phyloP scores from a whole-genome alignment of 306 rosid genomes.

The Quercus dentata region DNA sequence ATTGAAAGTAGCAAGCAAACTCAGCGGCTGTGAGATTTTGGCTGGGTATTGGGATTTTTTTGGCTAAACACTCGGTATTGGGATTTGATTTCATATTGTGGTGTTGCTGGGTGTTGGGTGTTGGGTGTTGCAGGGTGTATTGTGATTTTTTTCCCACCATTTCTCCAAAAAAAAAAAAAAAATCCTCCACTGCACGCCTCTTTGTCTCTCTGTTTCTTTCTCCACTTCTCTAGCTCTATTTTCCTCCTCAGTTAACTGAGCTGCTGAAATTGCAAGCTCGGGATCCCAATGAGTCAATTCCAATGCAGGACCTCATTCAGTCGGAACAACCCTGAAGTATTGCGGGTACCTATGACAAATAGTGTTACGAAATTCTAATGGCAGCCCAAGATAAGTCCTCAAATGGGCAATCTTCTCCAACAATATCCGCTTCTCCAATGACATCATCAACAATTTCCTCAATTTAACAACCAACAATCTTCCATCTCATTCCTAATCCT shows the following conservation, averaged over 20 bases:
- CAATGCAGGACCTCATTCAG: constrained; percentile 73
- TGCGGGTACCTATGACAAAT: constrained; percentile 79
- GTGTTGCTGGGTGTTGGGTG: too few relatives aligned
- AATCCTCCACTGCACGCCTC: too few relatives aligned
- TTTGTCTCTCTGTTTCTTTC: too few relatives aligned
- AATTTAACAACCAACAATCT: constrained; percentile 63
- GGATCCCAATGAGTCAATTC: constrained; percentile 94
- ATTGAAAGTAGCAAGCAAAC: too few relatives aligned
- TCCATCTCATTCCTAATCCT: constrained; percentile 81
- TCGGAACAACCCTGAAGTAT: constrained; percentile 69
- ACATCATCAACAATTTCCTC: constrained; percentile 86
- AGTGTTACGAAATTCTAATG: constrained; percentile 74
- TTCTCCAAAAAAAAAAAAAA: too few relatives aligned
- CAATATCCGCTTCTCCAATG: constrained; percentile 62
- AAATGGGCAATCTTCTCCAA: constrained; percentile 79
- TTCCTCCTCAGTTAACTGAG: constrained; percentile 71
- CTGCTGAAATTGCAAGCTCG: constrained; percentile 82
- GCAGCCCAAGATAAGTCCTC: constrained; percentile 67
- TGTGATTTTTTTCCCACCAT: too few relatives aligned
- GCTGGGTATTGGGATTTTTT: too few relatives aligned
- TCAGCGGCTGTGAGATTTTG: too few relatives aligned
- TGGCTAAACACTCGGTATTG: too few relatives aligned
- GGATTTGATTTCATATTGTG: too few relatives aligned
- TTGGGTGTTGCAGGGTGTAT: too few relatives aligned
- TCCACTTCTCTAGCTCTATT: constrained; percentile 44